Conservation (phyloP, 495 filamentous ascomycete genomes). For the Hyaloscypha bicolor region DNA sequence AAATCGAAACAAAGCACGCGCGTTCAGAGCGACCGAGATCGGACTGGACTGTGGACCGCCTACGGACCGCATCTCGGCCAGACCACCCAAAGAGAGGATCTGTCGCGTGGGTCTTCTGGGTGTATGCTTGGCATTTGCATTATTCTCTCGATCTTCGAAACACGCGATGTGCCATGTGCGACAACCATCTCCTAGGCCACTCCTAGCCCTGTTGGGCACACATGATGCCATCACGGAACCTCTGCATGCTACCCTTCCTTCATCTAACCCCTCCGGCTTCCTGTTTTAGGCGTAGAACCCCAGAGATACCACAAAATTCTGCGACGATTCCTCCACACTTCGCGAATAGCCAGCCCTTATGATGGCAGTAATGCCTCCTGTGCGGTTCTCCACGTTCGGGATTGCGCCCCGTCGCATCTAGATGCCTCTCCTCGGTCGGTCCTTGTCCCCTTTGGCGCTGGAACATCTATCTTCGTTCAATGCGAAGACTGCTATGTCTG, state of each 20-base stretch:
- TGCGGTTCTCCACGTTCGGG: slow-evolving; percentile 15
- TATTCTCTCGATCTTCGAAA: slow-evolving; percentile 16
- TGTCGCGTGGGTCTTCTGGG: neutral
- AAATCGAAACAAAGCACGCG: neutral
- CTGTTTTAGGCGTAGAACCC: neutral
- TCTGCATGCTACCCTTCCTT: neutral
- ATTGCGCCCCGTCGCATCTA: neutral
- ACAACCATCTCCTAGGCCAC: slow-evolving; percentile 4
- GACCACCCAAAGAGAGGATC: neutral
- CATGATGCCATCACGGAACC: neutral
- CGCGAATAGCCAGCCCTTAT: neutral
- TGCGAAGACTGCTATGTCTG: neutral
- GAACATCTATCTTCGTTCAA: neutral
- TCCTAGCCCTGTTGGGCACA: neutral
- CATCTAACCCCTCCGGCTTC: slow-evolving; percentile 2
- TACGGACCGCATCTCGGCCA: neutral
- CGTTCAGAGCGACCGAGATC: neutral
- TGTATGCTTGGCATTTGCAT: slow-evolving; percentile 19
- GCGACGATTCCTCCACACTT: slow-evolving; percentile 11
- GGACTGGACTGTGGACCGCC: neutral
- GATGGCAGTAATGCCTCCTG: neutral
- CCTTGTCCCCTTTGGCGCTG: slow-evolving; percentile 3
- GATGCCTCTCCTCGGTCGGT: neutral
- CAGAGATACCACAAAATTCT: slow-evolving; percentile 12
- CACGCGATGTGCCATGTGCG: slow-evolving; percentile 14